These are phyloP conservation scores for Oenanthe sinensis DNA, from an alignment of 129 eudicot species.

Conservation along the genomic window DNA sequence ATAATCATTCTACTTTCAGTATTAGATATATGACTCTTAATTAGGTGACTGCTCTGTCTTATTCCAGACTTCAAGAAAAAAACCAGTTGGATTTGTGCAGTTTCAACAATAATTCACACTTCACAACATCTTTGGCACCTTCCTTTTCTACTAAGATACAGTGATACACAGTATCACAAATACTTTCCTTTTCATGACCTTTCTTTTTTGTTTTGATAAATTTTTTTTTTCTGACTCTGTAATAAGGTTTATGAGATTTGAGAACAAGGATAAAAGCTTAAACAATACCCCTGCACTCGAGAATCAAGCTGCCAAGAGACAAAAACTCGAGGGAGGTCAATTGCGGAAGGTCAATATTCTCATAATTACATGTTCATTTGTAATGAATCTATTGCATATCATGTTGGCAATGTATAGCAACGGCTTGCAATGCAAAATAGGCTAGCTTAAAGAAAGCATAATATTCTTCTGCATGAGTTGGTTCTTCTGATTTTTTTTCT, in stretches of 20 bases:
- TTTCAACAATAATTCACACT: neutral
- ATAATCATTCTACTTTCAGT: neutral
- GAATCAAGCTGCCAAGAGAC: slow-evolving; percentile 89
- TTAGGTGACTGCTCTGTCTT: neutral
- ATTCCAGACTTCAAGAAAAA: neutral
- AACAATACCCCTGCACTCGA: slow-evolving; percentile 38
- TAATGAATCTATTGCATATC: neutral
- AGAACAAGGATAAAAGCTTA: slow-evolving; percentile 29
- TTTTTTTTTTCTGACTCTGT: slow-evolving; percentile 1
- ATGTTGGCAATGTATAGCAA: slow-evolving; percentile 19
- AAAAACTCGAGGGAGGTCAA: slow-evolving; percentile 91
- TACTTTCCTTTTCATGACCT: neutral
- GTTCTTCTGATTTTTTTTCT: neutral
- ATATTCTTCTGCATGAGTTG: neutral
- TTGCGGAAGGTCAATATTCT: slow-evolving; percentile 52
- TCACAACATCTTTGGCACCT: neutral
- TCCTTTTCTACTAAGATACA: slow-evolving; percentile 44
- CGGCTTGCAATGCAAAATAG: neutral
- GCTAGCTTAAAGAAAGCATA: neutral
- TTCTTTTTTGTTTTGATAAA: slow-evolving; percentile 13
- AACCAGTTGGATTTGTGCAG: neutral
- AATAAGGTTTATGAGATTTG: slow-evolving; percentile 43
- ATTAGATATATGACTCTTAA: neutral
- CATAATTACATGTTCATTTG: neutral
- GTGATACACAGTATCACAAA: slow-evolving; percentile 8